Evolutionary conservation across 2,329 filamentous ascomycete species (phyloP).

Genomic region (Pseudogymnoascus verrucosus): DNA sequence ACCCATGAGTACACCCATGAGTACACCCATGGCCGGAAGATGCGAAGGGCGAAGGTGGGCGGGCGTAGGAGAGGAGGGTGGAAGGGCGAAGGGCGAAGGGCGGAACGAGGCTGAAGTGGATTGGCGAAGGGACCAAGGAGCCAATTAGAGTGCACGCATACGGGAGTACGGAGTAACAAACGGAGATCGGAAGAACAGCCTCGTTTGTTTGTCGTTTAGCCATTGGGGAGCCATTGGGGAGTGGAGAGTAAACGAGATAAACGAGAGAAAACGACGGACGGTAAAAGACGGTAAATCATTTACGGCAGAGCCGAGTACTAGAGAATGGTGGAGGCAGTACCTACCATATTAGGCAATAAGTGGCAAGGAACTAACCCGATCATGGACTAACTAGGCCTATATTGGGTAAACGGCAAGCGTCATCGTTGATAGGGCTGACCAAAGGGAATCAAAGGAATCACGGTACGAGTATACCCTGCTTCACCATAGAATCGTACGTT

Average conservation of each 20-base stretch:
- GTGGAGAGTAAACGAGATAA: background rate
- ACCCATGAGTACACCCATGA: no score
- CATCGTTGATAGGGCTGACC: conserved; percentile 1
- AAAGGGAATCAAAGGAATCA: background rate
- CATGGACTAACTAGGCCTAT: background rate
- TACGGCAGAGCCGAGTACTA: background rate
- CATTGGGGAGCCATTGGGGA: background rate
- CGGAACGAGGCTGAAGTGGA: conserved; percentile 2
- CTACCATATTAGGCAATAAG: background rate
- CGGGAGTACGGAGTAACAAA: background rate
- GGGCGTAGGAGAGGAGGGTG: background rate
- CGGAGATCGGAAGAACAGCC: background rate
- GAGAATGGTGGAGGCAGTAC: background rate
- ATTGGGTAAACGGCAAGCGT: background rate
- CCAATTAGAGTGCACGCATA: background rate
- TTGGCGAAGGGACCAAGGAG: background rate
- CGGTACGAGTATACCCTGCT: background rate
- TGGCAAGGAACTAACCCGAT: background rate
- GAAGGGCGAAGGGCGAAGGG: background rate
- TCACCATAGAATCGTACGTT: background rate
- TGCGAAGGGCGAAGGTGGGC: background rate
- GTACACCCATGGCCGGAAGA: no score
- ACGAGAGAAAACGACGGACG: background rate
- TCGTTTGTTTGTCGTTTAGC: background rate
- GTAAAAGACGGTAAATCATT: background rate